Conservation (phyloP, 2,329 filamentous ascomycete species). For the Xylariaceae sp. region DNA sequence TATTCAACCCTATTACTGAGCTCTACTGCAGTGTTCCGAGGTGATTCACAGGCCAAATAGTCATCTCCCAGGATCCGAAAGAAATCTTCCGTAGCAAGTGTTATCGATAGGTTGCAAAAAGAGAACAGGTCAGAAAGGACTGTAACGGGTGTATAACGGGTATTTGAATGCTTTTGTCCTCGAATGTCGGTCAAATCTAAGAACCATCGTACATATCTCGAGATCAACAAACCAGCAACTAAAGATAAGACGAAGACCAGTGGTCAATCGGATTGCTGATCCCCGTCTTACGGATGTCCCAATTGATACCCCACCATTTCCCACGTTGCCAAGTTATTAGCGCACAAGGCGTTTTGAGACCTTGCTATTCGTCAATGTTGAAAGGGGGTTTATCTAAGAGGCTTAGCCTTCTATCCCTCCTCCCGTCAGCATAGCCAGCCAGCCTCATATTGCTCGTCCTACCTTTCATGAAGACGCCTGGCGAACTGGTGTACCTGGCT, state of each 20-base stretch:
- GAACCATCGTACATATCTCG: neutral
- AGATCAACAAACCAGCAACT: neutral
- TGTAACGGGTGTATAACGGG: constrained; percentile 7
- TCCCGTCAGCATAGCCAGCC: constrained; percentile 4
- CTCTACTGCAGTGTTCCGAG: constrained; percentile 24
- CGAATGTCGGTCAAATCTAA: neutral
- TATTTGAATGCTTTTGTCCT: too few relatives aligned
- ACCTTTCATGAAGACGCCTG: constrained; percentile 10
- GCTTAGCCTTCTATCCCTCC: constrained; percentile 16
- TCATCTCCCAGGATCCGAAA: constrained; percentile 11
- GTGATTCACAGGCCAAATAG: constrained; percentile 2
- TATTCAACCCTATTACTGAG: neutral
- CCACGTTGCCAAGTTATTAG: constrained; percentile 28
- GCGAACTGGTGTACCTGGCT: constrained; percentile 9
- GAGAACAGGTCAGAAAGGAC: constrained; percentile 1
- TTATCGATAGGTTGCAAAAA: neutral
- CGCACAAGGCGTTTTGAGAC: constrained; percentile 9
- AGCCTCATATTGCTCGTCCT: constrained; percentile 19
- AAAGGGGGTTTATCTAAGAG: constrained; percentile 8
- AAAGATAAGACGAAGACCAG: constrained; percentile 4
- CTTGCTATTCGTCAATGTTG: constrained; percentile 25
- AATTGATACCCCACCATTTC: constrained; percentile 27
- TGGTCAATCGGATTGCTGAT: constrained; percentile 25
- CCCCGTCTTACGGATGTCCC: constrained; percentile 21
- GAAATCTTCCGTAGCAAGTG: neutral